Percentiles rank a stretch among this genome's conserved stretches.
Conservation (phyloP, 2,329 filamentous ascomycete species). For the Lizonia empirigonia region DNA sequence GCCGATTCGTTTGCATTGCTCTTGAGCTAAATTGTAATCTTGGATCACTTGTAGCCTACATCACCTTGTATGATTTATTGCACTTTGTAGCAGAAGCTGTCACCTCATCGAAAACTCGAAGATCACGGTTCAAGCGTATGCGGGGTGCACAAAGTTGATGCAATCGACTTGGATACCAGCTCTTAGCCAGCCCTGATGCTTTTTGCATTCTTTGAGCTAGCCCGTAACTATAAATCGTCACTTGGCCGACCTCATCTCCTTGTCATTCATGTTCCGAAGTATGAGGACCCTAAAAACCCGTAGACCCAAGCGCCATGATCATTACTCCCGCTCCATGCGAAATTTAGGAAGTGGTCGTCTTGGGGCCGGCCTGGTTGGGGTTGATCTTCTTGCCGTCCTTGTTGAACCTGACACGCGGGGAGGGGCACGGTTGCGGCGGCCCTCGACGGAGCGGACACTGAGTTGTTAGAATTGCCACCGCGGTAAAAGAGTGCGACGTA, state of each 20-base stretch:
- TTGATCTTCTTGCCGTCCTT: slow-evolving; percentile 99
- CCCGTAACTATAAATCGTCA: slow-evolving; percentile 43
- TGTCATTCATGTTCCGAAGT: slow-evolving; percentile 45
- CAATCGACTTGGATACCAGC: slow-evolving; percentile 46
- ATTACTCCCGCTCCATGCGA: slow-evolving; percentile 22
- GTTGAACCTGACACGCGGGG: slow-evolving; percentile 98
- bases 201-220: slow-evolving; percentile 35
- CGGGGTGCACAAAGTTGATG: slow-evolving; percentile 14
- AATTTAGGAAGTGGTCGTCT: slow-evolving; percentile 50
- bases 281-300: slow-evolving; percentile 43
- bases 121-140: no score
- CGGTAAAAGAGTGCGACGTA: slow-evolving; percentile 65
- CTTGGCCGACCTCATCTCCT: slow-evolving; percentile 35
- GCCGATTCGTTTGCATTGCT: no score
- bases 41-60: no score
- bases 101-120: no score
- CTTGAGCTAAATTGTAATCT: no score
- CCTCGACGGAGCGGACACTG: slow-evolving; percentile 95
- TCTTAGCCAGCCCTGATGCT: slow-evolving; percentile 43
- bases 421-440: slow-evolving; percentile 98
- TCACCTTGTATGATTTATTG: no score
- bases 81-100: no score
- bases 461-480: slow-evolving; percentile 14
- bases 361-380: slow-evolving; percentile 82
- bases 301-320: slow-evolving; percentile 46